A percentile compares a stretch with the other conserved stretches of the same genome.
Evolutionary conservation across 805 yeast species (phyloP).

Genomic region (Grigorovia humatica): DNA sequence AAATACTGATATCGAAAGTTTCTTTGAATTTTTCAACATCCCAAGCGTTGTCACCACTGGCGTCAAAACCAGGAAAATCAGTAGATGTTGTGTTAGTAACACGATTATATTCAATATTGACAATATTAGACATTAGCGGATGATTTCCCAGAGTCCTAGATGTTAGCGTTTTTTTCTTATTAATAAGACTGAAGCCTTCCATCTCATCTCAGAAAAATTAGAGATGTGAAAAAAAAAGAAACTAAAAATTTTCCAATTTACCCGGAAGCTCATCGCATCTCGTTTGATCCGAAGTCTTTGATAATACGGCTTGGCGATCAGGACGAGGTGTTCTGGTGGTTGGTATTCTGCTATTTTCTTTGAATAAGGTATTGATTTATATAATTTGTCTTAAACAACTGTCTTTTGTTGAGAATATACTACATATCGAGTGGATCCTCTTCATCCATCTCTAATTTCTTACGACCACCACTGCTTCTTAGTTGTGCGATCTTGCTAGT

Average conservation of each 20-base stretch:
- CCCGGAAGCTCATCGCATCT: conserved; percentile 1
- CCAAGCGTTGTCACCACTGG: conserved; percentile 63
- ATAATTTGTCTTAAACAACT: too few relatives aligned
- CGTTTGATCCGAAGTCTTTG: too few relatives aligned
- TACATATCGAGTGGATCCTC: conserved; percentile 11
- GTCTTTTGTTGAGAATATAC: neutral
- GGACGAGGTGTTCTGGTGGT: too few relatives aligned
- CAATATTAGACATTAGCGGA: conserved; percentile 41
- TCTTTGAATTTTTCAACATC: conserved; percentile 68
- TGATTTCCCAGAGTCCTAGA: neutral
- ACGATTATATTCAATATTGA: conserved; percentile 81
- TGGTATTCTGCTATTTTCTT: too few relatives aligned
- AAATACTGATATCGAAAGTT: conserved; percentile 54
- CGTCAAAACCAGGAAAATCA: conserved; percentile 81
- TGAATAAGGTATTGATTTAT: too few relatives aligned
- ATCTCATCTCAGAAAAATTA: neutral
- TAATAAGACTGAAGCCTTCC: neutral
- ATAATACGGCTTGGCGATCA: too few relatives aligned
- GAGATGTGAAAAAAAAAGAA: neutral
- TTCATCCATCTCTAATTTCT: conserved; percentile 49
- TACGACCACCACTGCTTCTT: conserved; percentile 63
- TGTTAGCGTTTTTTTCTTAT: neutral
- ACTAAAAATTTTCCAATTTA: conserved; percentile 1
- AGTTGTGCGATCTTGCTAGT: conserved; percentile 62
- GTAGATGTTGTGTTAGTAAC: conserved; percentile 83